Base-by-base conservation (phyloP, 75 land plant species). In the Picea glauca region DNA sequence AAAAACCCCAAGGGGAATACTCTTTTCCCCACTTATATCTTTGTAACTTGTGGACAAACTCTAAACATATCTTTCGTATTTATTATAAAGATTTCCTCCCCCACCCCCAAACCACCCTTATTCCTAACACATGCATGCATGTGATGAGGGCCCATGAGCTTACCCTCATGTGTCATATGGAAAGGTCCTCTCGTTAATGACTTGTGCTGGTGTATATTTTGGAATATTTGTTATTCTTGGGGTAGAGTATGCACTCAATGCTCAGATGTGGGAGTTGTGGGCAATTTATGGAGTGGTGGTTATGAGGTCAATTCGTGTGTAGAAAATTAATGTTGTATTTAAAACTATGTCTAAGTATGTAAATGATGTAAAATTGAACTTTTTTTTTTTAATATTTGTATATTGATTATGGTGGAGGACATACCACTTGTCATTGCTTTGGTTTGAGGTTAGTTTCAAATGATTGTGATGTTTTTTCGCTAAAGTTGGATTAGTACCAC, bases 111-210 rank as follows among this genome's bases (percentile, higher is more conserved):
- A 32, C 18, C 4, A 15, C 38, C 18, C 38, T 43, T 68, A 33
- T 38, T 5, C 31, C 72, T 17, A 68, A 68, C 72, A 68, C 72
- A 68, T 68, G 72, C 50, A 68, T 38, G 72, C 72, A 68, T 68
- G 72, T 68, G 72, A 38, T 33, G 50, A 15, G 66, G 66, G 33
- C 66, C 66, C 66, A 63, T 63, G 32, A 63, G 26, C 66, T 33
- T 30, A 13, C 66, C 15, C 66, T 63, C 66, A 30, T 33, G 31
- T 63, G 33, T 12, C 26, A 9, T 1, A 4, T 4, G 23, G 30
- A 61, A 23, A 61, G 26, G 62, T 9, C 26, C 20, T 15, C 20
- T 15, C 3, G 60, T 18, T 58, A 14, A 14, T 58, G 18, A 14
- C 2, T 26, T 26, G 26, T 26, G 26, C 0, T 26, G 26, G 13